Base-by-base conservation (phyloP, 352 stramenopile species). In the Globisporangium rhizosaccharum region DNA sequence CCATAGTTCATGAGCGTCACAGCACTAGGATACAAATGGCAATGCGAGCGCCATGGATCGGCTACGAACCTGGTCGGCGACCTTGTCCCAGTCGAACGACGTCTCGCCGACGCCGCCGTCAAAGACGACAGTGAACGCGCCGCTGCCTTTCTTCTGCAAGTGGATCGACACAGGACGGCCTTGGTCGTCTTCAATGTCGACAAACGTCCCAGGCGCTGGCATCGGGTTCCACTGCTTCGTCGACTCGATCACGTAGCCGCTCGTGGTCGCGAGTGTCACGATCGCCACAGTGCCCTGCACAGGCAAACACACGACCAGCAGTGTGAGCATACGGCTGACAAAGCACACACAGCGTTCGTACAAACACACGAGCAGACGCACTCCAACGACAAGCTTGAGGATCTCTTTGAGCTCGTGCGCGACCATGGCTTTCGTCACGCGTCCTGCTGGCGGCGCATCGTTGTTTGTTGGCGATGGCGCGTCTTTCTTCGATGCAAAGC, bases 81-180 rank as follows among this genome's bases (percentile, higher is more conserved):
- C 79, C 59, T 93, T 90, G 51, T 90, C 81, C 78, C 81, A 93
- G 61, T 93, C 83, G 61, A 93, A 93, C 36, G 77, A 89, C 18
- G 83, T 88, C 71, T 93, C 81, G n/a, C 83, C 83, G 37, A 89
- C 76, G 41, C 83, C 80, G 17, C 83, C 83, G 44, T 93, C 83
- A 14, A 93, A 62, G 39, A 93, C 53, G 20, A 91, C 76, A 0
- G 79, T 84, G 58, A 89, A 75, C 45, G 85, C 60, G 30, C 77
- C 76, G 17, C 14, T 55, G 20, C 78, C 79, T 30, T 58, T 56
- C 33, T 68, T 68, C 57, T 88, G 78, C 49, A 84, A 65, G 56
- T 92, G 82, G 12, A 90, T 61, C 42, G 76, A 61, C 11, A 73
- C 62, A 9, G 44, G n/a, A 10, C 73, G 48, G 51, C 75, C 82